phyloP scores from a whole-genome alignment of 345 rosid species.

The Melaleuca alternifolia region DNA sequence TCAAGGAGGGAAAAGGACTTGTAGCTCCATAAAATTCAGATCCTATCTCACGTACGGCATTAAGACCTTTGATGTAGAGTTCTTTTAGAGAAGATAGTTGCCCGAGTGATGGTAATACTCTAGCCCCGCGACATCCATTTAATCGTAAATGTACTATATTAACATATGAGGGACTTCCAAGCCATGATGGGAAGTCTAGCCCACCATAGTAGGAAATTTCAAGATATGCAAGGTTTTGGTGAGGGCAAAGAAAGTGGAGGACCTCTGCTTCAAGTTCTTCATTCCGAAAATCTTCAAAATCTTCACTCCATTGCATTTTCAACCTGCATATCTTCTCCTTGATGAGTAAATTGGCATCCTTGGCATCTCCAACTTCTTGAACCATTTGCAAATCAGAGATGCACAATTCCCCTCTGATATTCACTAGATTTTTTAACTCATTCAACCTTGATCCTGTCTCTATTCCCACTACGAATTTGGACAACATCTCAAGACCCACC shows the following conservation, averaged over 20 bases:
- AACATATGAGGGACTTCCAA: not conserved
- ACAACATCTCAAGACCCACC: not conserved
- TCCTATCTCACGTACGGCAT: not conserved
- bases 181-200: not conserved
- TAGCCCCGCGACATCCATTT: not conserved
- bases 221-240: not conserved
- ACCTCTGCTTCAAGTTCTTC: too few species aligned
- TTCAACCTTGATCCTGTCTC: too few species aligned
- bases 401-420: not conserved
- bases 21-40: too few species aligned
- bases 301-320: not conserved
- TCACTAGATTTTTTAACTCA: not conserved
- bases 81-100: constrained; percentile 2
- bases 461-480: not conserved
- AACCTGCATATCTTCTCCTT: not conserved
- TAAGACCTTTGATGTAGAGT: not conserved
- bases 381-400: not conserved
- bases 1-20: not conserved
- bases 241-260: too few species aligned
- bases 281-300: not conserved
- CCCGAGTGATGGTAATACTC: constrained; percentile 12
- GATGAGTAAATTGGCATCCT: not conserved
- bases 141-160: not conserved
- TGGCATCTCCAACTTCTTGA: not conserved
- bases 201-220: not conserved